These are phyloP conservation scores for Xylariaceae sp. DNA, from an alignment of 2,329 filamentous ascomycete genomes.

Conservation along the genomic window DNA sequence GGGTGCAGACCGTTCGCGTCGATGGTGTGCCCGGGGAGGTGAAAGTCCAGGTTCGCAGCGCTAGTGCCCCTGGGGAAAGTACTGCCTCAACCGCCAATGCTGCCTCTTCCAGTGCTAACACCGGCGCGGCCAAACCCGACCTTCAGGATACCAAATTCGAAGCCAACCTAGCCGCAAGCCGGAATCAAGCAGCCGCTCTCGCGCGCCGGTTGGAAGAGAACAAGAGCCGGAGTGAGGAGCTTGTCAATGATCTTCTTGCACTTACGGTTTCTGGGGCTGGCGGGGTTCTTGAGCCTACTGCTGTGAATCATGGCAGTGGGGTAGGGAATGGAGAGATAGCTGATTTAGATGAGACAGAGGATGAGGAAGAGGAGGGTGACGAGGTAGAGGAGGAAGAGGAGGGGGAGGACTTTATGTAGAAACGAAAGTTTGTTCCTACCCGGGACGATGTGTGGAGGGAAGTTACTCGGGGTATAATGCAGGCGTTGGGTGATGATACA, in stretches of 20 bases:
- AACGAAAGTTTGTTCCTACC: too few relatives aligned
- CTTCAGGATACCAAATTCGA: constrained; percentile 14
- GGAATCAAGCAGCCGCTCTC: constrained; percentile 13
- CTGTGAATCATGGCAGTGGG: too few relatives aligned
- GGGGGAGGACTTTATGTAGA: constrained; percentile 27
- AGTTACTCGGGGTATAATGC: too few relatives aligned
- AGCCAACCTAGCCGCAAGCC: constrained; percentile 9
- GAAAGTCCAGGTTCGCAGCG: constrained; percentile 47
- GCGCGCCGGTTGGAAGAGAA: constrained; percentile 23
- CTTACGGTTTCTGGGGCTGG: constrained; percentile 22
- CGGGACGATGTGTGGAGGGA: too few relatives aligned
- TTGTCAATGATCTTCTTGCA: constrained; percentile 31
- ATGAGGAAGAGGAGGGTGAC: constrained; percentile 9
- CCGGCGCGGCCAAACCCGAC: constrained; percentile 5
- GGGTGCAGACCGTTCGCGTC: constrained; percentile 45
- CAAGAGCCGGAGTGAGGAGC: constrained; percentile 29
- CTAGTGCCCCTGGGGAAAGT: constrained; percentile 25
- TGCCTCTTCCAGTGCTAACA: not conserved
- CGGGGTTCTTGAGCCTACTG: too few relatives aligned
- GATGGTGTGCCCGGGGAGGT: constrained; percentile 56
- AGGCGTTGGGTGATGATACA: too few relatives aligned
- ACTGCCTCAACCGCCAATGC: not conserved
- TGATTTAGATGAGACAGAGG: too few relatives aligned
- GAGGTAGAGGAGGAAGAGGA: constrained; percentile 31
- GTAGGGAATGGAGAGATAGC: too few relatives aligned